Percentiles rank a stretch among this genome's conserved stretches.
Conservation (phyloP, 768 basidiomycete genomes). For the Trametes maxima region DNA sequence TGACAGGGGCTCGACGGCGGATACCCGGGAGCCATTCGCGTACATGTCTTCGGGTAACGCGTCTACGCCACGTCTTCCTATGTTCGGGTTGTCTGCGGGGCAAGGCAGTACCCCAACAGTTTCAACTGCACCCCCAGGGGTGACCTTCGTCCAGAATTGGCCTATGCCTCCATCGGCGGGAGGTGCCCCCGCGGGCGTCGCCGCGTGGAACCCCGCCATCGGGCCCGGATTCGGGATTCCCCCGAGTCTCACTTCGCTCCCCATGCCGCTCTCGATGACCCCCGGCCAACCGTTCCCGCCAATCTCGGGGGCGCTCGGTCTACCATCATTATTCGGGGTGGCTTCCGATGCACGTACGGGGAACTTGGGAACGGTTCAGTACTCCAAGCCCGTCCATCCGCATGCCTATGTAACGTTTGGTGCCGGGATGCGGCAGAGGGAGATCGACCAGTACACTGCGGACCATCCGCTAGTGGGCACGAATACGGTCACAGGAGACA, state of each 20-base stretch:
- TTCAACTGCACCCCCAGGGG: not conserved
- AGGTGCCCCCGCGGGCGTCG: not conserved
- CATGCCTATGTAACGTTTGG: slow-evolving; percentile 87
- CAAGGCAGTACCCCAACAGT: slow-evolving; percentile 24
- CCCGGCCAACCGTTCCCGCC: not conserved
- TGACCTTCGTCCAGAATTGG: not conserved
- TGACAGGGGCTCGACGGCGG: slow-evolving; percentile 1
- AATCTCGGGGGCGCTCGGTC: slow-evolving; percentile 3
- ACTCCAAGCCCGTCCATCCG: slow-evolving; percentile 61
- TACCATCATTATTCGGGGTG: slow-evolving; percentile 31
- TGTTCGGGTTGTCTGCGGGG: slow-evolving; percentile 27
- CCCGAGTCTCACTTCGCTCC: not conserved
- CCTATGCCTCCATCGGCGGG: not conserved
- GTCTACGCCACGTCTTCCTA: slow-evolving; percentile 8
- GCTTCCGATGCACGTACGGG: not conserved
- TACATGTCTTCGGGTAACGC: slow-evolving; percentile 41
- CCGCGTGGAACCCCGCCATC: slow-evolving; percentile 5
- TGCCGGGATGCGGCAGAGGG: slow-evolving; percentile 82
- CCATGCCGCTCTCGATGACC: slow-evolving; percentile 1
- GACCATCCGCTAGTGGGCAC: slow-evolving; percentile 61
- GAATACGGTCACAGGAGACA: slow-evolving; percentile 44
- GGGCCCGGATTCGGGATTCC: slow-evolving; percentile 1
- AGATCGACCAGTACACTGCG: slow-evolving; percentile 78
- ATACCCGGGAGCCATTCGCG: slow-evolving; percentile 56
- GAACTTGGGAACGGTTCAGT: slow-evolving; percentile 34